Evolutionary conservation across 2,329 filamentous ascomycete species (phyloP), one percentile per base, ranked within the genome.

Genomic region (Aureobasidium lini): DNA sequence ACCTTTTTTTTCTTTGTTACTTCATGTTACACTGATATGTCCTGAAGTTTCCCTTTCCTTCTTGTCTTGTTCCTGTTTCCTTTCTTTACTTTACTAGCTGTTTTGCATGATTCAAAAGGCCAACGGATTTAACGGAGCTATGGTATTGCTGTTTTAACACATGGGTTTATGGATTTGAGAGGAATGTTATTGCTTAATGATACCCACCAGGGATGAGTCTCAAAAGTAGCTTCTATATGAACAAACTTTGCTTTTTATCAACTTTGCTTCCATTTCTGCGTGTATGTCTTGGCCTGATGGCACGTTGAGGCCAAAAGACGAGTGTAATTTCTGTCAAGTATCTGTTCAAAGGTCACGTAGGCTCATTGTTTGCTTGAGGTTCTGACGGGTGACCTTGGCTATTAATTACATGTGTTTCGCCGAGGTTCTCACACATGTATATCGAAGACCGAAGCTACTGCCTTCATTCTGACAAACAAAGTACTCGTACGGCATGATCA

Each of bases 191-290:
- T 54, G 50, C 50, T 54, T 32, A 15, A 54, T 54, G 50, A 54
- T 54, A 43, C 37, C 39, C 39, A 54, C 39, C n/a, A 32, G 28
- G 13, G 16, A 42, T 54, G 37, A 54, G 50, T 37, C 34, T 54
- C 18, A 32, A 32, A 42, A 42, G 15, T 53, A 53, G 49, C 50
- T 54, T 23, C n/a, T 13, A 42, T 32, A 9, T 15, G 15, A 28
- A 43, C 28, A 54, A 34, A n/a, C 13, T 43, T 54, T 54, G 50
- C 50, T 54, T 54, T 52, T n/a, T 18, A 28, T 23, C 47, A 15
- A 8, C 34, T 36, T 23, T 23, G 23, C 23, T 23, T 23, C 23
- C 23, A 23, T 3, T 23, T 23, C 23, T 23, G 23, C 23, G 23
- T 23, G 23, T 23, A 23, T 23, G n/a, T 16, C 2, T 34, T 6